phyloP scores from a whole-genome alignment of 352 stramenopile species.

The Globisporangium splendens region DNA sequence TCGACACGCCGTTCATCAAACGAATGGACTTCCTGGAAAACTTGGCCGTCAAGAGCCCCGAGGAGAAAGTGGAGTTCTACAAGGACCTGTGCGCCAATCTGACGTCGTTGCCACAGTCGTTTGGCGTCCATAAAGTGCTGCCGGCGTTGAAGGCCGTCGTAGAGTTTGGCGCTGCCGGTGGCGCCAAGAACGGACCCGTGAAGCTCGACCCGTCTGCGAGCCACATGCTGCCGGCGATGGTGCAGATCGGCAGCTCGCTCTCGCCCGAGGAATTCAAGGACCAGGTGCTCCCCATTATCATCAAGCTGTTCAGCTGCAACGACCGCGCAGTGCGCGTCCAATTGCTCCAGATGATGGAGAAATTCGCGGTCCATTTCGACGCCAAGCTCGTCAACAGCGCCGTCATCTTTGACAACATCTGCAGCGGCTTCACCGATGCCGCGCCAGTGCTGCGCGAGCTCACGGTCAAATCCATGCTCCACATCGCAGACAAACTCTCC shows the following conservation, averaged over 20 bases:
- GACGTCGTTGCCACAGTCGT: constrained; percentile 55
- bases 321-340: constrained; percentile 88
- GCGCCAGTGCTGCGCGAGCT: constrained; percentile 86
- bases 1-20: constrained; percentile 92
- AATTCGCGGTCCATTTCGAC: constrained; percentile 86
- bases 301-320: constrained; percentile 91
- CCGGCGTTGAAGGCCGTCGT: constrained; percentile 80
- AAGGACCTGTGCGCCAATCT: constrained; percentile 87
- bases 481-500: constrained; percentile 88
- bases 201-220: constrained; percentile 83
- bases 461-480: constrained; percentile 91
- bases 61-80: constrained; percentile 94
- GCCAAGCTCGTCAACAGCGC: constrained; percentile 89
- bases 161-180: constrained; percentile 64
- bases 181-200: constrained; percentile 51
- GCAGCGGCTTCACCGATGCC: constrained; percentile 89
- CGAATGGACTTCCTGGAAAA: constrained; percentile 94
- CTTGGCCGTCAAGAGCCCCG: constrained; percentile 89
- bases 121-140: constrained; percentile 86
- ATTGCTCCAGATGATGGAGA: constrained; percentile 90
- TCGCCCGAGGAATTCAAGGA: constrained; percentile 81
- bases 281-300: constrained; percentile 85
- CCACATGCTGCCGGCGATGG: constrained; percentile 86
- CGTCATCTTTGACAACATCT: constrained; percentile 90
- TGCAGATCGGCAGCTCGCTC: constrained; percentile 80